phyloP scores from a whole-genome alignment of 2,329 filamentous ascomycete genomes.

The Fusarium sp. region DNA sequence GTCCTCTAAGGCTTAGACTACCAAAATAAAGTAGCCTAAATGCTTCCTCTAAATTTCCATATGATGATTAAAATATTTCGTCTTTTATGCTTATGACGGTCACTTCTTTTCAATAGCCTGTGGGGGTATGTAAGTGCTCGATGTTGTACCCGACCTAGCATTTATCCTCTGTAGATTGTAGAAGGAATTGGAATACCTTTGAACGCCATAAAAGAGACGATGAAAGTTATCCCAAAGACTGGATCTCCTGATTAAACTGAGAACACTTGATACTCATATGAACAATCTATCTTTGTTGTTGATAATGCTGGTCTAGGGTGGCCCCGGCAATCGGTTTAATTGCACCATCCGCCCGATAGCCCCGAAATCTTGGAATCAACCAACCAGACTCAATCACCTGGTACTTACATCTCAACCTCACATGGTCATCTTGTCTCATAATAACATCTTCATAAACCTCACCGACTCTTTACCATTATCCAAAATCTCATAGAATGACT shows the following conservation, averaged over 20 bases:
- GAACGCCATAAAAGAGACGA: not conserved
- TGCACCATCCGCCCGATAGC: constrained; percentile 26
- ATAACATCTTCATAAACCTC: not conserved
- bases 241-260: not conserved
- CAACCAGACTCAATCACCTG: constrained; percentile 22
- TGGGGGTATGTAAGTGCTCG: not conserved
- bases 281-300: not conserved
- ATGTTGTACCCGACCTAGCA: too few species aligned
- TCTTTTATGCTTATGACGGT: too few species aligned
- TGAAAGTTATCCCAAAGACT: not conserved
- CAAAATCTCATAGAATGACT: constrained; percentile 20
- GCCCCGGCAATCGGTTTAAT: constrained; percentile 26
- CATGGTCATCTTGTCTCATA: constrained; percentile 7
- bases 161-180: not conserved
- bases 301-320: constrained; percentile 12
- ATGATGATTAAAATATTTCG: too few species aligned
- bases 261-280: not conserved
- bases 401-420: constrained; percentile 17
- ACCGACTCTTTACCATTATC: not conserved
- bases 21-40: too few species aligned
- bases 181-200: not conserved
- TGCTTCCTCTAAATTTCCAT: too few species aligned
- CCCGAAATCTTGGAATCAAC: constrained; percentile 8
- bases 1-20: too few species aligned
- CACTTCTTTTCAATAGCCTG: too few species aligned